Base-by-base conservation (phyloP, 441 rosid genomes). In the Gossypium gossypioides region DNA sequence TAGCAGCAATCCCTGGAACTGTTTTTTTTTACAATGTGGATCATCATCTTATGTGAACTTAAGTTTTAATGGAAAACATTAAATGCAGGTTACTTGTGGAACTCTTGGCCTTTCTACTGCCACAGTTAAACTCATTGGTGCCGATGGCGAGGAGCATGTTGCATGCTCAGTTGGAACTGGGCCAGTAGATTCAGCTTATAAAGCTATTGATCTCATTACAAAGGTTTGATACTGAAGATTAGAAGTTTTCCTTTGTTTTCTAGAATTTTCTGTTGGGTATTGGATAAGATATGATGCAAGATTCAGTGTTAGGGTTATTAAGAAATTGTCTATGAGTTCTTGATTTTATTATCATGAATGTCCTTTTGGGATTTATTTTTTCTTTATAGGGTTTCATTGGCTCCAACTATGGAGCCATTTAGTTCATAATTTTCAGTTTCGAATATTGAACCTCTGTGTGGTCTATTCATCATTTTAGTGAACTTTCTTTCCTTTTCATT, bases 141-240 rank as follows among this genome's bases (percentile, higher is more conserved):
- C 88, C 71, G 79, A 82, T 74, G 99, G 99, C 55, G 69, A 79
- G 69, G 90, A 89, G 74, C 88, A 84, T 71, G 64, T 87, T 75
- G 92, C 92, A 59, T 95, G 96, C 78, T 81, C 96, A 37, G 76
- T 89, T 19, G 97, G 99, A 76, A 79, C 88, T 72, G 97, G 97
- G 7, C 97, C 99, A 10, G 96, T 92, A 15, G 99, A 92, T 85
- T 88, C 97, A 48, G 97, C 91, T 22, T 95, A 92, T 84, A 95
- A 91, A 76, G 99, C 99, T 74, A 82, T 92, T n/a, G 90, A 92
- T 81, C 87, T 87, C 72, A 89, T 95, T 56, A 94, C 87, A 63
- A 86, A 91, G 94, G 97, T 92, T 68, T 15, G 69, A 56, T 71
- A n/a, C 44, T 6, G 40, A 19, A 3, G 24, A 58, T 55, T 48